Conservation (phyloP, 2,329 filamentous ascomycete genomes). For the Pyricularia pennisetigena region DNA sequence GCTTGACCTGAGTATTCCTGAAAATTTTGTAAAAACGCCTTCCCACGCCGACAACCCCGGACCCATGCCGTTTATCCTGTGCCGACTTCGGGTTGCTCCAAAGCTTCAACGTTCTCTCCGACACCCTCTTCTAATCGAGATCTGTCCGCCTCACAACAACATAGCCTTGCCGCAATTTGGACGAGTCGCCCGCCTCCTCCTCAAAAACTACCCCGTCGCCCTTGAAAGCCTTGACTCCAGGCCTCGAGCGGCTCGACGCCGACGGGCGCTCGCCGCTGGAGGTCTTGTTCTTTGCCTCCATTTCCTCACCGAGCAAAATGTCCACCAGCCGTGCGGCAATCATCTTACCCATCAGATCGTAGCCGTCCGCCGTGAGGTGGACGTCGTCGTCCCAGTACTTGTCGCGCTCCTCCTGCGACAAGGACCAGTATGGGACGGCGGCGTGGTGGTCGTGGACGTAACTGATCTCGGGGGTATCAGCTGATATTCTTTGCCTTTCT, state of each 20-base stretch:
- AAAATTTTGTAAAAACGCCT: neutral
- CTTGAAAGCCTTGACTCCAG: conserved; percentile 14
- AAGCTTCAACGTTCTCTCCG: neutral
- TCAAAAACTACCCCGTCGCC: conserved; percentile 33
- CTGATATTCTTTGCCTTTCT: too few species aligned
- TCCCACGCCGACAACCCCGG: neutral
- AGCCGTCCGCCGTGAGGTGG: conserved; percentile 48
- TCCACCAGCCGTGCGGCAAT: conserved; percentile 43
- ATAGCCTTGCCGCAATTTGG: conserved; percentile 39
- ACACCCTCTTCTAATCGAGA: conserved; percentile 28
- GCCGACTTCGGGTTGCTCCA: neutral
- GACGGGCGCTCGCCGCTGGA: neutral
- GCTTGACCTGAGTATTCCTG: too few species aligned
- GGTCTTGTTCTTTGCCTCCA: neutral
- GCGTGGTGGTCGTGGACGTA: conserved; percentile 25
- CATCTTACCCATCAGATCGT: conserved; percentile 50
- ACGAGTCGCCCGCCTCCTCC: conserved; percentile 39
- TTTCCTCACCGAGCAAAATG: conserved; percentile 23
- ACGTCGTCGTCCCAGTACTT: conserved; percentile 52
- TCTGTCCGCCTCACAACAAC: conserved; percentile 43
- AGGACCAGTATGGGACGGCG: conserved; percentile 41
- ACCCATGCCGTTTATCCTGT: neutral
- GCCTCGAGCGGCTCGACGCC: conserved; percentile 3
- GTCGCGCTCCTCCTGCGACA: conserved; percentile 32
- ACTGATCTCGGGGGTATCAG: neutral